Evolutionary conservation across 2,329 filamentous ascomycete genomes (phyloP), one percentile per base, ranked within the genome.

Genomic region (Cladosporium sp.): DNA sequence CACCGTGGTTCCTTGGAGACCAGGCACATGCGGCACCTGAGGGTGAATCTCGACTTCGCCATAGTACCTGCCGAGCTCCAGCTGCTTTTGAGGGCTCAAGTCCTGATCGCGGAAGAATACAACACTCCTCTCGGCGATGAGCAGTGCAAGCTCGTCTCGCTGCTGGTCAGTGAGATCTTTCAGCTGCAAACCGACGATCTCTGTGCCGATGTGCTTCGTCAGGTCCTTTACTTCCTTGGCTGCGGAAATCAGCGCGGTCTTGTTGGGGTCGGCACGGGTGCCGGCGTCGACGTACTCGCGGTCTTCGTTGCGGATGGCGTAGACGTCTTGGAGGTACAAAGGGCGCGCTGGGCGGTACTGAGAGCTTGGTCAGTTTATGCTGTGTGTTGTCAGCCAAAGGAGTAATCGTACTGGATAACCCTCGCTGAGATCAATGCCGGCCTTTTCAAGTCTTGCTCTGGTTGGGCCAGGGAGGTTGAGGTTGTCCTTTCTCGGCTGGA

Each of bases 41-140:
- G 85, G 84, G 60, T 88, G 85, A 11, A 88, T 68, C 58, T 88
- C 84, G 22, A 86, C 69, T 56, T 85, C 78, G 3, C 83, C 82
- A 53, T 73, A 85, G 63, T 78, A 75, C 54, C 83, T 77, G 0
- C 83, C 83, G 0, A 86, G 67, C n/a, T 73, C 73, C 47, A 78
- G 77, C 58, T 85, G 82, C 58, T 85, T 69, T 58, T 85, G 80
- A 0, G 82, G 82, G 7, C 73, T 74, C 11, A 86, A 62, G 47
- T 74, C 70, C 59, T 85, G 82, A 54, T 83, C 70, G n/a, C 83
- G 70, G 64, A 85, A 79, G 62, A 84, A 84, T n/a, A 85, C 82
- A 1, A 85, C 80, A 38, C 78, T 80, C 25, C 82, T 68, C 65
- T 85, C 80, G 0, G 81, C 80, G 49, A 85, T 80, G 42, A 85